phyloP scores from a whole-genome alignment of 768 basidiomycete genomes.

The Boletus rex-veris region DNA sequence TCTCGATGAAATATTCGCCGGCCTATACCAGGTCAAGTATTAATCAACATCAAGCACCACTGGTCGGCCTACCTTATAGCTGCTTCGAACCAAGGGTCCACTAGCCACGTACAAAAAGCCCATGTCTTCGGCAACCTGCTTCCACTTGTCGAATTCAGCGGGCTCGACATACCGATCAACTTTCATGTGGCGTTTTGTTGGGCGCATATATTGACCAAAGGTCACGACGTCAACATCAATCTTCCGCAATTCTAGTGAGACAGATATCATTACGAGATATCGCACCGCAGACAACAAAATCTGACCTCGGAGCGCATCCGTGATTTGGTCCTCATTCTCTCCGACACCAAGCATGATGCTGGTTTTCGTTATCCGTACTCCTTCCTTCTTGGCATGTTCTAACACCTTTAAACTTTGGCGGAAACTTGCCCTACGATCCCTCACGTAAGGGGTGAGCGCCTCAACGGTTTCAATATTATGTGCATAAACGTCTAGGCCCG shows the following conservation, averaged over 20 bases:
- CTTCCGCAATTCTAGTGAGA: conserved; percentile 73
- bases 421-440: conserved; percentile 92
- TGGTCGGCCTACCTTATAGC: conserved; percentile 79
- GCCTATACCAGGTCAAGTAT: conserved; percentile 49
- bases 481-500: conserved; percentile 95
- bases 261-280: neutral
- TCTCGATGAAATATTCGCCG: conserved; percentile 95
- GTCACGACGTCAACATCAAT: conserved; percentile 95
- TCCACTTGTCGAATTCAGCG: conserved; percentile 90
- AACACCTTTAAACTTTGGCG: conserved; percentile 79
- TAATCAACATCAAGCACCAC: neutral
- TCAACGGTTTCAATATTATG: conserved; percentile 99
- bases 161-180: conserved; percentile 96
- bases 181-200: conserved; percentile 99
- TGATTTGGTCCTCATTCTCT: conserved; percentile 78
- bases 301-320: conserved; percentile 79
- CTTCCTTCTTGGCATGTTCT: conserved; percentile 77
- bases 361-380: conserved; percentile 90
- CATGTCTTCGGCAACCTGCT: conserved; percentile 82
- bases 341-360: conserved; percentile 99
- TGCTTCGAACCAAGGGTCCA: conserved; percentile 92
- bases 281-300: conserved; percentile 1
- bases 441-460: conserved; percentile 88
- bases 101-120: conserved; percentile 97
- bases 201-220: conserved; percentile 99